Evolutionary conservation across 345 rosid genomes (phyloP).

Genomic region (Eucalyptus cloeziana): DNA sequence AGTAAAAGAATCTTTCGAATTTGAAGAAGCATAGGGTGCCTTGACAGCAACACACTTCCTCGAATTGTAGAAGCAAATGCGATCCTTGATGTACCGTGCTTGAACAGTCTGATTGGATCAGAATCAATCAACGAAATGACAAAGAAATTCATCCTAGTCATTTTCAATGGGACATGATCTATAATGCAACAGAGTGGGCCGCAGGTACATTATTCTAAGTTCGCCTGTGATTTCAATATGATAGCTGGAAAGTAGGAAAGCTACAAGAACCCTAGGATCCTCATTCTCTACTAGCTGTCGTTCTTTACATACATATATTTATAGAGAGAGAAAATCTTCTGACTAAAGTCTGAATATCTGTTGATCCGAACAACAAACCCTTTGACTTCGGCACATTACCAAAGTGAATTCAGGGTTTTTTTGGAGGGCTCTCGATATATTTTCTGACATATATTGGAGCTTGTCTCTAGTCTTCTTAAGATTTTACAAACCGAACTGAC

Average conservation of each 20-base stretch:
- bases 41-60: neutral
- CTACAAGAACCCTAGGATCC: neutral
- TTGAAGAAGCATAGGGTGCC: neutral
- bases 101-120: neutral
- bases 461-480: neutral
- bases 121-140: neutral
- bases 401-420: neutral
- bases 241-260: neutral
- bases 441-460: neutral
- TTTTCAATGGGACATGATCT: neutral
- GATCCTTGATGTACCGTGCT: neutral
- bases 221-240: neutral
- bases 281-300: neutral
- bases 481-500: neutral
- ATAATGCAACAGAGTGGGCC: neutral
- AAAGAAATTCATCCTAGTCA: neutral
- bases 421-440: neutral
- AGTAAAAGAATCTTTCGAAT: neutral
- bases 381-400: neutral
- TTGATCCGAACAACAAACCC: neutral
- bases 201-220: neutral
- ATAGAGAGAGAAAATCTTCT: neutral
- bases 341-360: neutral
- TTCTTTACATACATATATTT: neutral
- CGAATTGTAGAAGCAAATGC: neutral